Percentiles rank a stretch among this genome's conserved stretches.
Conservation (phyloP, 2,329 filamentous ascomycete species). For the Trichophaea hybrida region DNA sequence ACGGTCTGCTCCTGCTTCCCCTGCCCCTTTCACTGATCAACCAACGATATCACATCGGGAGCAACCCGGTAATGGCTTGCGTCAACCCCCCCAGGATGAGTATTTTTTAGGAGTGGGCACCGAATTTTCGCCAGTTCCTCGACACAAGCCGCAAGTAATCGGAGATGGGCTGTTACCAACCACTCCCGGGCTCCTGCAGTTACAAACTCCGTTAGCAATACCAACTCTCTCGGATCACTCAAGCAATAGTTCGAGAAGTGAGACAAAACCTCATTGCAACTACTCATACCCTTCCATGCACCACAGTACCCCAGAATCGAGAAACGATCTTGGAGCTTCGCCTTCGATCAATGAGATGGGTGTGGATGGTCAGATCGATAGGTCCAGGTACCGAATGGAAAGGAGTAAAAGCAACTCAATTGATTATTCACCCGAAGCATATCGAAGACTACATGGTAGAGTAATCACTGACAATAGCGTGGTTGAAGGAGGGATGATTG, state of each 20-base stretch:
- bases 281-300: background rate
- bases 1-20: background rate
- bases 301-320: background rate
- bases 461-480: background rate
- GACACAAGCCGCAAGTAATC: background rate
- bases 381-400: background rate
- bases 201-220: background rate
- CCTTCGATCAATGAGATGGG: background rate
- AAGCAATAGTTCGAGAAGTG: background rate
- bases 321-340: background rate
- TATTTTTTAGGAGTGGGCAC: background rate
- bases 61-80: background rate
- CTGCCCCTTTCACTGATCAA: background rate
- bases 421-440: slow-evolving; percentile 2
- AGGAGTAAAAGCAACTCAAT: slow-evolving; percentile 1
- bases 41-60: background rate
- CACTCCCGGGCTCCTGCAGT: background rate
- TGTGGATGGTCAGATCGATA: slow-evolving; percentile 5
- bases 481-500: background rate
- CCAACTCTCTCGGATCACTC: background rate
- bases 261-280: background rate
- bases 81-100: background rate
- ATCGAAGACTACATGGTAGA: background rate
- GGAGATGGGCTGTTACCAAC: background rate
- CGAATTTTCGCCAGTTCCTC: background rate